Percentiles rank a stretch among this genome's conserved stretches.
These are phyloP conservation scores for Volvox reticuliferus DNA, from an alignment of 139 green algal genomes.

Conservation along the genomic window DNA sequence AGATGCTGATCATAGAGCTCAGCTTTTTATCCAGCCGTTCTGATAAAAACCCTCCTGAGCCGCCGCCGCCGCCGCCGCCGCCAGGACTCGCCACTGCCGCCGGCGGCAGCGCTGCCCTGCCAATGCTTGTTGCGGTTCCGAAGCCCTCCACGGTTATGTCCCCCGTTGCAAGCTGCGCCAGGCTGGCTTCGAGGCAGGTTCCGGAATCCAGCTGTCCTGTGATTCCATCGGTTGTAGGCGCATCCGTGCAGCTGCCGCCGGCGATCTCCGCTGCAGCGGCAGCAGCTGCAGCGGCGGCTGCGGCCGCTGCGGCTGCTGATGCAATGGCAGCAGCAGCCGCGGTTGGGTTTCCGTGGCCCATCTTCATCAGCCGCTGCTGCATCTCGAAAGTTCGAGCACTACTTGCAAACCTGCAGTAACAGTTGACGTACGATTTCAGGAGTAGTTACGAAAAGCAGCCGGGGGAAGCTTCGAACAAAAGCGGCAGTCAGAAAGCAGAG, in stretches of 20 bases:
- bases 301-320: neutral
- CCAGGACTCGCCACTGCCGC: neutral
- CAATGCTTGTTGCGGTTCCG: neutral
- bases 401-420: slow-evolving; percentile 20
- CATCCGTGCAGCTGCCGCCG: neutral
- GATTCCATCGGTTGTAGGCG: neutral
- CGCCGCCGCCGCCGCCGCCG: neutral
- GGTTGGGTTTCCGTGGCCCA: slow-evolving; percentile 1
- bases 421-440: too few relatives aligned
- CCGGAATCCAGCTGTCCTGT: neutral
- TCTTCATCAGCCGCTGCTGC: slow-evolving; percentile 22
- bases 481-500: too few relatives aligned
- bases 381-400: neutral
- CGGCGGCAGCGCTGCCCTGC: too few relatives aligned
- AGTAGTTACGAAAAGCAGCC: too few relatives aligned
- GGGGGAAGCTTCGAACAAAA: too few relatives aligned
- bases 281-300: neutral
- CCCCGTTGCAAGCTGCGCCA: neutral
- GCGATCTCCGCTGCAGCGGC: neutral
- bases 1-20: neutral
- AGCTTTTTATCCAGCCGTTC: slow-evolving; percentile 1
- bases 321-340: neutral
- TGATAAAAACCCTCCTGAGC: neutral
- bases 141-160: neutral
- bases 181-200: neutral